Evolutionary conservation across 768 basidiomycete genomes (phyloP).

Genomic region (Lactifluus hygrophoroides): DNA sequence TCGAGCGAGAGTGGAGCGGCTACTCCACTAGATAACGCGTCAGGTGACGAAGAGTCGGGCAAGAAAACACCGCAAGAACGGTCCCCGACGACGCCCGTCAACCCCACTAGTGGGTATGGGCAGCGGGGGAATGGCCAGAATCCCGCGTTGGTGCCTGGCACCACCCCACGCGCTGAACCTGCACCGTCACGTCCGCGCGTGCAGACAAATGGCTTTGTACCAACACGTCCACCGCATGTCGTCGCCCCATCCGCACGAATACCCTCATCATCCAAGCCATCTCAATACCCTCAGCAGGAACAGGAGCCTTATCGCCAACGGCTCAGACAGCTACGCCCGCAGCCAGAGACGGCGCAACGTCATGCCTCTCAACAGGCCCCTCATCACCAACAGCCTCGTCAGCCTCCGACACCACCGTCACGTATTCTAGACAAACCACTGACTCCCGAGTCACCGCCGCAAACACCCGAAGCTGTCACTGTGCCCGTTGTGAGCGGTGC

Average conservation of each 20-base stretch:
- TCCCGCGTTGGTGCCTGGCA: slow-evolving; percentile 19
- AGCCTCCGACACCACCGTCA: not conserved
- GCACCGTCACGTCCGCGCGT: slow-evolving; percentile 22
- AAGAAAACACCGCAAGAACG: slow-evolving; percentile 25
- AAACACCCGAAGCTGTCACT: slow-evolving; percentile 2
- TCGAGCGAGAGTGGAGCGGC: slow-evolving; percentile 71
- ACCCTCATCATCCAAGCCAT: not conserved
- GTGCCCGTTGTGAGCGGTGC: not conserved
- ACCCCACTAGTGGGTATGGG: not conserved
- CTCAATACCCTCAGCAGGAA: not conserved
- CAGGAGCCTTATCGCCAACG: slow-evolving; percentile 1
- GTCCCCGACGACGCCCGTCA: slow-evolving; percentile 11
- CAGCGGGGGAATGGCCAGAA: slow-evolving; percentile 11
- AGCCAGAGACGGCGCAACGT: not conserved
- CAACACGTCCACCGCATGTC: slow-evolving; percentile 7
- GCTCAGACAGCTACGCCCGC: not conserved
- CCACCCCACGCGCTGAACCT: slow-evolving; percentile 27
- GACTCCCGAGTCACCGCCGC: not conserved
- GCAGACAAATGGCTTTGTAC: slow-evolving; percentile 11
- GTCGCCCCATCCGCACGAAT: not conserved
- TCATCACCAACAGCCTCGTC: not conserved
- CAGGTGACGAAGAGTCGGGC: slow-evolving; percentile 31
- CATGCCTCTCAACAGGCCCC: not conserved
- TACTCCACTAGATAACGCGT: slow-evolving; percentile 42
- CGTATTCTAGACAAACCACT: not conserved